Base-by-base conservation (phyloP, 192 early-diverging fungal genomes). In the Backusella psychrophila region DNA sequence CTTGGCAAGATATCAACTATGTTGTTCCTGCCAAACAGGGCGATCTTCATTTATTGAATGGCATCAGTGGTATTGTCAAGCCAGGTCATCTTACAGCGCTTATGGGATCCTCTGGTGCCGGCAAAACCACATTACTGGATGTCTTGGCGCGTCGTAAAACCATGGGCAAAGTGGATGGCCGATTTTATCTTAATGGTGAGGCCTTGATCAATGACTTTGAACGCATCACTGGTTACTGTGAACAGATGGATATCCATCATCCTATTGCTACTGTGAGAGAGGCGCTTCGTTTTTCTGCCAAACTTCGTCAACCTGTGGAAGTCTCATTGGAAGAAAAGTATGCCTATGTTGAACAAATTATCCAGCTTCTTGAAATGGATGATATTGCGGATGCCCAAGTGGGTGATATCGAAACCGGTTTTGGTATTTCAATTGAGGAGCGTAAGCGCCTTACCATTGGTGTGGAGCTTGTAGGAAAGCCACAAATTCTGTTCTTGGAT, bases 351-450 rank as follows among this genome's bases (percentile, higher is more conserved):
- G 91, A 95, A 75, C 80, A 88, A 34, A 91, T 95, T 49, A 88
- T 96, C 66, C 77, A 86, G 19, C 82, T 94, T 42, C 79, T 96
- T 15, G 95, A 93, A 68, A 85, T 95, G 77, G 85, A 91, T 36
- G 85, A 87, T 56, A 90, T 96, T 73, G 81, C 90, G 7, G 88
- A 93, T 69, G 91, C 92, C n/a, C 74, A 91, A 42, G 86, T 96
- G 38, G 95, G 95, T 70, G 84, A 89, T 19, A 80, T 89, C 4
- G 92, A 91, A 59, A 82, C 87, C 1, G 86, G 87, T 38, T 82
- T 92, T 77, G 95, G 95, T 67, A 94, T 96, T 66, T 93, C 91
- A n/a, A 89, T 95, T 15, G 95, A 94, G 66, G 94, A 97, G 82
- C 93, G 93, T 77, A 92, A 95, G 77, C 90, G 95, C 15, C 84